Percentiles rank a stretch among this genome's conserved stretches.
Evolutionary conservation across 2,329 filamentous ascomycete species (phyloP).

Genomic region (Claviceps lovelessii): DNA sequence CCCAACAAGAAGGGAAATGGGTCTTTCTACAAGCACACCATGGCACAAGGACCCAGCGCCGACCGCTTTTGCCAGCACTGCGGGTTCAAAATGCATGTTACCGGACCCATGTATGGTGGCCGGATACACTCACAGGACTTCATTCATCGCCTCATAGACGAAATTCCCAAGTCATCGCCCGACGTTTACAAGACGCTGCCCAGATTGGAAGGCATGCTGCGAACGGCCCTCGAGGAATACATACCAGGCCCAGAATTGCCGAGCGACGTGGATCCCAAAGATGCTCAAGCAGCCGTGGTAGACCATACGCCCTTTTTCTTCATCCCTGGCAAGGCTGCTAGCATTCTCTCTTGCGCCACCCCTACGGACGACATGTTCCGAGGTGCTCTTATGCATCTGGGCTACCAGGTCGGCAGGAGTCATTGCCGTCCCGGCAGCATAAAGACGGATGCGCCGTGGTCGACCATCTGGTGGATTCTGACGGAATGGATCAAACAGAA

Average conservation of each 20-base stretch:
- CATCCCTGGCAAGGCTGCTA: slow-evolving; percentile 58
- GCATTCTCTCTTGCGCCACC: slow-evolving; percentile 63
- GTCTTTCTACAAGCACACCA: slow-evolving; percentile 63
- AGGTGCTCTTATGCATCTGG: slow-evolving; percentile 66
- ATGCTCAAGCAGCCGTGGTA: slow-evolving; percentile 42
- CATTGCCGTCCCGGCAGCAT: slow-evolving; percentile 83
- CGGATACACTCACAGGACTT: slow-evolving; percentile 75
- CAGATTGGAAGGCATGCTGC: slow-evolving; percentile 82
- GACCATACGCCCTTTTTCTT: slow-evolving; percentile 82
- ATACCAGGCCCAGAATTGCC: slow-evolving; percentile 24
- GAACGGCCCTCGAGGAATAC: slow-evolving; percentile 68
- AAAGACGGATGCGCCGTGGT: slow-evolving; percentile 88
- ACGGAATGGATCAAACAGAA: slow-evolving; percentile 79
- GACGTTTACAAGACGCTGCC: slow-evolving; percentile 65
- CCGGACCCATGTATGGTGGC: slow-evolving; percentile 90
- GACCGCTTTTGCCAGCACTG: slow-evolving; percentile 66
- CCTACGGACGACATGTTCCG: slow-evolving; percentile 67
- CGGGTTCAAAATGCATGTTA: slow-evolving; percentile 70
- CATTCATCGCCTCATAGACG: slow-evolving; percentile 61
- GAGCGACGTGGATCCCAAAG: slow-evolving; percentile 25
- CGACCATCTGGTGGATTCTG: slow-evolving; percentile 82
- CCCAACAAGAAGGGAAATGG: slow-evolving; percentile 56
- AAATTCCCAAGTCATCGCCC: slow-evolving; percentile 51
- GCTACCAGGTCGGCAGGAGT: slow-evolving; percentile 70
- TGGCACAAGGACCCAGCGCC: slow-evolving; percentile 55